These are phyloP conservation scores for Serendipita vermifera DNA, from an alignment of 768 basidiomycete species.

Conservation along the genomic window DNA sequence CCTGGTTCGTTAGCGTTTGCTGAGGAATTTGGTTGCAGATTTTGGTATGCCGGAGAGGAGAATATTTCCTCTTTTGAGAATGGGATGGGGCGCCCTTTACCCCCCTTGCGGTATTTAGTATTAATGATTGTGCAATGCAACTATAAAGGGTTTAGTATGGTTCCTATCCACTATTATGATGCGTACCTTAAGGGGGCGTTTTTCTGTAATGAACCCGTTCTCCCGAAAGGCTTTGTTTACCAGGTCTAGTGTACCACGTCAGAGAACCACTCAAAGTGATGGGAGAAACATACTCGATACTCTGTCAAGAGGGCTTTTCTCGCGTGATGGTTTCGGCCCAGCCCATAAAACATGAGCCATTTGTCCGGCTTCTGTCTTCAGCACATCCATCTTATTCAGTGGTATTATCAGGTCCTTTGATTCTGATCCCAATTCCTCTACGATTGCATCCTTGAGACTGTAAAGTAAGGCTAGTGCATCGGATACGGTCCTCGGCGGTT, in stretches of 20 bases:
- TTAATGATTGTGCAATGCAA: conserved; percentile 29
- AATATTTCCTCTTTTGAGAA: conserved; percentile 32
- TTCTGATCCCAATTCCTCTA: not conserved
- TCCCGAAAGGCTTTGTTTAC: conserved; percentile 21
- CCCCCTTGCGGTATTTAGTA: conserved; percentile 24
- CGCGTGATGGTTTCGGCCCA: not conserved
- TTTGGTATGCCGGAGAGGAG: conserved; percentile 19
- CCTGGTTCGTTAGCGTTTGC: not conserved
- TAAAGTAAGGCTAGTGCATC: conserved; percentile 20
- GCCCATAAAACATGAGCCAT: not conserved
- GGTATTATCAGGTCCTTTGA: not conserved
- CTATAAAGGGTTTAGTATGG: too few relatives aligned
- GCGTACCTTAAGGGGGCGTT: conserved; percentile 26
- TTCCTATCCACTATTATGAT: too few relatives aligned
- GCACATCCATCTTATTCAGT: not conserved
- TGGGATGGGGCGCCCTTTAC: conserved; percentile 23
- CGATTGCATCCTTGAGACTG: conserved; percentile 18
- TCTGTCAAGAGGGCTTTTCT: not conserved
- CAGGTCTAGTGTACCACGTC: conserved; percentile 23
- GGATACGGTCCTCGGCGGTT: conserved; percentile 15
- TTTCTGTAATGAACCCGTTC: conserved; percentile 25
- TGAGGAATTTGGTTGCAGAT: not conserved
- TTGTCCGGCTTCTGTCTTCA: not conserved
- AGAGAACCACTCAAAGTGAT: not conserved
- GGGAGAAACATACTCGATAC: not conserved